Base-by-base conservation (phyloP, 495 filamentous ascomycete genomes). In the Penicillium coprophilum region DNA sequence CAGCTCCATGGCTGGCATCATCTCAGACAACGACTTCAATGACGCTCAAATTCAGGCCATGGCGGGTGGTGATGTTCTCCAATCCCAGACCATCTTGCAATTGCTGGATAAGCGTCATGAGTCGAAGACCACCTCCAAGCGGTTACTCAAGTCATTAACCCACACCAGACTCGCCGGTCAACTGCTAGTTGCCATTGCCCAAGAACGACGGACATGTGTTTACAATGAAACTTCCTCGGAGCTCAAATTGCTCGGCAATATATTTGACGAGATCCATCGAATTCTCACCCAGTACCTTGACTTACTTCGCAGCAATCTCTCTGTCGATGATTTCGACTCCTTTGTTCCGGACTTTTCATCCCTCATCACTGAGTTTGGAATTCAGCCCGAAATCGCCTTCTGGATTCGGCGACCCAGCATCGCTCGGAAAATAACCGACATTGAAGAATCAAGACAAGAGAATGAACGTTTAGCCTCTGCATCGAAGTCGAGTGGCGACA, bases 211-310 rank as follows among this genome's bases (percentile, higher is more conserved):
- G 63, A 87, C 85, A 10, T 92, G 88, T 58, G 82, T 94, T 31
- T 93, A 85, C 70, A 83, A 82, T 17, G 74, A 89, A 32, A 72
- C 81, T 28, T 81, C 85, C 21, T 85, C 87, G 2, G 89, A 90
- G 60, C 70, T 87, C 23, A 99, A 97, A 65, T 79, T 94, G 28
- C 66, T 97, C 13, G 87, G 89, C 8, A 87, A 89, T 53, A 82
- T 96, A 47, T 85, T 95, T 47, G 95, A 99, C 63, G 90, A 95
- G 67, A 88, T 96, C 27, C 90, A 96, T 58, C 81, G 85, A 24
- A 82, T 93, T 38, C 81, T 97, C 10, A 80, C 82, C 17, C 93
- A 96, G 61, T 97, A 94, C 64, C 77, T 97, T 13, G 94, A 97
- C 63, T 75, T 97, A 15, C 79, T 99, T 45, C 85, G 88, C 55